A percentile compares a stretch with the other conserved stretches of the same genome.
Evolutionary conservation across 1,284 basidiomycete species (phyloP).

Genomic region (Psilocybe mexicana): DNA sequence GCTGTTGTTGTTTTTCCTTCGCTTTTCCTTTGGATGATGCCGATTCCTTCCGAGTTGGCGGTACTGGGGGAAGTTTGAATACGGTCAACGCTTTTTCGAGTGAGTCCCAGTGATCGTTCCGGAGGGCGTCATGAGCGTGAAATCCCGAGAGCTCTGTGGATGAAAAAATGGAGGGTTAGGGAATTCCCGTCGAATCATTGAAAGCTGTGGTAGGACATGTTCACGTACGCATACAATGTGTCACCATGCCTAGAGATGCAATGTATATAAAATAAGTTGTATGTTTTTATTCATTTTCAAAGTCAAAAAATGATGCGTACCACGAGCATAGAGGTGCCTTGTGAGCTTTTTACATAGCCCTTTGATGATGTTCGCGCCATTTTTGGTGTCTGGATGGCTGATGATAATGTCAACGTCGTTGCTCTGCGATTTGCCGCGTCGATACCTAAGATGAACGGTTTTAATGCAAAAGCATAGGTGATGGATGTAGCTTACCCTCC

Average conservation of each 20-base stretch:
- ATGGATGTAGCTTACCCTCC: slow-evolving; percentile 56
- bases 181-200: too few species aligned
- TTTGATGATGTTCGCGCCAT: slow-evolving; percentile 43
- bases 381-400: slow-evolving; percentile 55
- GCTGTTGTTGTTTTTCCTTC: background rate
- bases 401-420: slow-evolving; percentile 83
- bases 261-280: background rate
- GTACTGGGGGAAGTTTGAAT: slow-evolving; percentile 51
- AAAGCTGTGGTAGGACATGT: background rate
- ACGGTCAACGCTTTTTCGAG: slow-evolving; percentile 74
- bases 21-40: background rate
- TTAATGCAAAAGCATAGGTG: background rate
- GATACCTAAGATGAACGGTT: slow-evolving; percentile 50
- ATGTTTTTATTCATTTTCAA: background rate
- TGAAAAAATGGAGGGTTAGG: background rate
- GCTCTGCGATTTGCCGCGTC: slow-evolving; percentile 70
- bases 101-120: slow-evolving; percentile 58
- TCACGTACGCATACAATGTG: slow-evolving; percentile 65
- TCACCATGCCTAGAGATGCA: slow-evolving; percentile 52
- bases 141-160: slow-evolving; percentile 57
- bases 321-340: slow-evolving; percentile 45
- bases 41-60: slow-evolving; percentile 25
- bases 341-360: slow-evolving; percentile 54
- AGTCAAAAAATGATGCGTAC: background rate
- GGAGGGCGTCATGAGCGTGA: slow-evolving; percentile 52